Conservation (phyloP, 345 rosid species). For the Syzygium aromaticum region DNA sequence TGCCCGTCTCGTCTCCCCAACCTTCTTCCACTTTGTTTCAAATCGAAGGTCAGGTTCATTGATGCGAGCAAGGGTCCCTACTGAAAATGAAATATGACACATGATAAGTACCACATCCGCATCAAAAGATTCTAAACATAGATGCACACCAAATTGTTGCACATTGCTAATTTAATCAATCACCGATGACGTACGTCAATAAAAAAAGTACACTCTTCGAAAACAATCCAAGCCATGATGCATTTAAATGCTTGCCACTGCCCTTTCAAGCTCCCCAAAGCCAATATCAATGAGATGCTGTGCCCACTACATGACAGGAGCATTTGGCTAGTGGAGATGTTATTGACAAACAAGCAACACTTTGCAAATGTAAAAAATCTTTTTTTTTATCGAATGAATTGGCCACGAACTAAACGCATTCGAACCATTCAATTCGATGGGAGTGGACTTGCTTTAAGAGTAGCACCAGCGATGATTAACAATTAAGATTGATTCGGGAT, state of each 20-base stretch:
- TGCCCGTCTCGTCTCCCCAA: background rate
- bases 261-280: background rate
- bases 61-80: background rate
- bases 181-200: background rate
- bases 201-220: background rate
- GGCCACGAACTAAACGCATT: background rate
- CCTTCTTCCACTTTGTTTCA: background rate
- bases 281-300: background rate
- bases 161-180: background rate
- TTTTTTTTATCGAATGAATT: background rate
- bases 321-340: background rate
- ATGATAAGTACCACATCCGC: background rate
- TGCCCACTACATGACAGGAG: background rate
- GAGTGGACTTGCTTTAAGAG: background rate
- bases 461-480: background rate
- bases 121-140: background rate
- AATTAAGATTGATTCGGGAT: background rate
- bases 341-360: background rate
- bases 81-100: background rate
- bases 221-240: background rate
- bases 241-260: background rate
- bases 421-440: background rate
- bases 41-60: background rate
- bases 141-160: background rate
- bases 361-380: background rate